phyloP scores from a whole-genome alignment of 2,329 filamentous ascomycete species.

The Colletotrichum abscissum region DNA sequence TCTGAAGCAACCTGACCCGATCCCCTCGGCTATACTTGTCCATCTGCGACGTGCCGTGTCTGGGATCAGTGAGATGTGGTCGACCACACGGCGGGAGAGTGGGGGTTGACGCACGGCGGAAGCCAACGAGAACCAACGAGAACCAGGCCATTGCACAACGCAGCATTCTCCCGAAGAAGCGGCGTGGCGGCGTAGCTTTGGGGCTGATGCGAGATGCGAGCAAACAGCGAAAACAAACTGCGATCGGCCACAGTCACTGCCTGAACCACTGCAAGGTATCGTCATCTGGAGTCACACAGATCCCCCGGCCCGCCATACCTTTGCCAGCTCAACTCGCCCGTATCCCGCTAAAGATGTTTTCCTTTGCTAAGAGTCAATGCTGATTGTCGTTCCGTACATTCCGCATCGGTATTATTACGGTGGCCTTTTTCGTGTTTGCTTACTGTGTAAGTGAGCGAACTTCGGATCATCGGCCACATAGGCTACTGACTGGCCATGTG shows the following conservation, averaged over 20 bases:
- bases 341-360: not conserved
- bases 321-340: not conserved
- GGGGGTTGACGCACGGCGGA: conserved; percentile 3
- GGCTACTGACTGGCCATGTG: not conserved
- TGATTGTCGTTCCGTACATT: too few relatives aligned
- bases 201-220: conserved; percentile 1
- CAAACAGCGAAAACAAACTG: not conserved
- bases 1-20: conserved; percentile 23
- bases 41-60: not conserved
- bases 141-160: not conserved
- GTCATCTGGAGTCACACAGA: not conserved
- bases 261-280: not conserved
- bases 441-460: not conserved
- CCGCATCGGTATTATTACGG: too few relatives aligned
- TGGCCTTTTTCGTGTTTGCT: not conserved
- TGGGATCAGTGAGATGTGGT: not conserved
- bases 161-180: not conserved
- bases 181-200: not conserved
- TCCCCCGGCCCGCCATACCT: not conserved
- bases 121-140: not conserved
- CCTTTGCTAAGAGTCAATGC: not conserved
- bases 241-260: not conserved
- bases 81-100: conserved; percentile 1
- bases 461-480: not conserved
- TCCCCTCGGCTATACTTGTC: conserved; percentile 17